Conservation (phyloP, 202 grass and related monocot genomes). For the Zoysia matrella region DNA sequence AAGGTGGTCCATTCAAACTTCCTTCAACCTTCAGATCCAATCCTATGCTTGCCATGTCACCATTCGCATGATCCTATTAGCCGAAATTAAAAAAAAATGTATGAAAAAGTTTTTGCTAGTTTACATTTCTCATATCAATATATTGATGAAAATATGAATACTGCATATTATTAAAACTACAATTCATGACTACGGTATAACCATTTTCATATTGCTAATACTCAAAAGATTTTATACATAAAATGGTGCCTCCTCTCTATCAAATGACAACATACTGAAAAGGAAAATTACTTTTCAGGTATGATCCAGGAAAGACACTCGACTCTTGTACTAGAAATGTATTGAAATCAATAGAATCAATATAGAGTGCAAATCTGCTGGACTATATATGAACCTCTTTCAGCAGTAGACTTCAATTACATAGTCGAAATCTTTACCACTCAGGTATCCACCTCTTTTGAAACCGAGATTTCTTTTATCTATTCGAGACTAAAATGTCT, state of each 20-base stretch:
- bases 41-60: not conserved
- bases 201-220: not conserved
- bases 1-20: constrained; percentile 5
- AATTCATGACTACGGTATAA: too few species aligned
- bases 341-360: constrained; percentile 8
- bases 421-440: constrained; percentile 27
- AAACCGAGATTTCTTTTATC: constrained; percentile 31
- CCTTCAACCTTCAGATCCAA: not conserved
- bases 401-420: not conserved
- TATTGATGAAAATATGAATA: not conserved
- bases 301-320: not conserved
- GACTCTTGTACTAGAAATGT: not conserved
- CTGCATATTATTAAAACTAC: too few species aligned
- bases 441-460: constrained; percentile 40
- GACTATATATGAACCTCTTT: not conserved
- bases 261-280: not conserved
- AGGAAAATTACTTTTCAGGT: not conserved
- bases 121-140: not conserved
- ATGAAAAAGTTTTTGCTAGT: not conserved
- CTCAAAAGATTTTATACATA: not conserved
- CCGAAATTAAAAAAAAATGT: not conserved
- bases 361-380: constrained; percentile 1
- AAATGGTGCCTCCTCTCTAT: not conserved
- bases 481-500: constrained; percentile 38
- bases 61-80: not conserved